These are phyloP conservation scores for Colletotrichum viniferum DNA, from an alignment of 2,329 filamentous ascomycete genomes.

Conservation along the genomic window DNA sequence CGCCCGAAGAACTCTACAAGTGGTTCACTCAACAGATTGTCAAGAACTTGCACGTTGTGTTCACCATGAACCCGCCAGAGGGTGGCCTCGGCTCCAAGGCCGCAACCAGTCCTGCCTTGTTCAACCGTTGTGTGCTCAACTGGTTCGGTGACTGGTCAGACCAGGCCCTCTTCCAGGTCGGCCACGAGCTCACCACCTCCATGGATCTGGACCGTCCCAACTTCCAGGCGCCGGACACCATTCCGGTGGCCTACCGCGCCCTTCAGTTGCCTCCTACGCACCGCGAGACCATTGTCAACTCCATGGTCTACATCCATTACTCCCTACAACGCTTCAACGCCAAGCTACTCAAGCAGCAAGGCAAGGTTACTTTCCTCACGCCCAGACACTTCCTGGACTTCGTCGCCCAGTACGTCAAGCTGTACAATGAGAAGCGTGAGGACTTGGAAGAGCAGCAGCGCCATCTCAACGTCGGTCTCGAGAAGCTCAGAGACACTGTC, in stretches of 20 bases:
- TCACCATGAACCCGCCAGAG: conserved; percentile 99
- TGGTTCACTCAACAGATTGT: conserved; percentile 99
- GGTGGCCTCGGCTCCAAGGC: conserved; percentile 95
- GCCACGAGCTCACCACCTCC: conserved; percentile 92
- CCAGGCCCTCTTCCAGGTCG: conserved; percentile 97
- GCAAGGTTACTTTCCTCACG: conserved; percentile 89
- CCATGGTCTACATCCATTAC: conserved; percentile 99
- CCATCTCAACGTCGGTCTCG: conserved; percentile 96
- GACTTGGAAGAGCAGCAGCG: conserved; percentile 98
- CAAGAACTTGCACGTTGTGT: conserved; percentile 98
- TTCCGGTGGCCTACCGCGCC: conserved; percentile 90
- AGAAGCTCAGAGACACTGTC: conserved; percentile 95
- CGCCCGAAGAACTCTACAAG: conserved; percentile 99
- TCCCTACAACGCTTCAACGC: conserved; percentile 90
- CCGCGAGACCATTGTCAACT: conserved; percentile 90
- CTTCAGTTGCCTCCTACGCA: conserved; percentile 86
- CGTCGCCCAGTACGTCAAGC: conserved; percentile 93
- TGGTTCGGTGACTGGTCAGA: conserved; percentile 99
- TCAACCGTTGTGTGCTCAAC: conserved; percentile 99
- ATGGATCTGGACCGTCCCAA: conserved; percentile 90
- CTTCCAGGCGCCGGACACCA: conserved; percentile 85
- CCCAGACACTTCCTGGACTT: conserved; percentile 98
- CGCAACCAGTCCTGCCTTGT: conserved; percentile 94
- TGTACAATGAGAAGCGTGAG: conserved; percentile 98
- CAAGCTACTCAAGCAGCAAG: conserved; percentile 89